Base-by-base conservation (phyloP, 345 rosid species). In the Sisymbrium irio region DNA sequence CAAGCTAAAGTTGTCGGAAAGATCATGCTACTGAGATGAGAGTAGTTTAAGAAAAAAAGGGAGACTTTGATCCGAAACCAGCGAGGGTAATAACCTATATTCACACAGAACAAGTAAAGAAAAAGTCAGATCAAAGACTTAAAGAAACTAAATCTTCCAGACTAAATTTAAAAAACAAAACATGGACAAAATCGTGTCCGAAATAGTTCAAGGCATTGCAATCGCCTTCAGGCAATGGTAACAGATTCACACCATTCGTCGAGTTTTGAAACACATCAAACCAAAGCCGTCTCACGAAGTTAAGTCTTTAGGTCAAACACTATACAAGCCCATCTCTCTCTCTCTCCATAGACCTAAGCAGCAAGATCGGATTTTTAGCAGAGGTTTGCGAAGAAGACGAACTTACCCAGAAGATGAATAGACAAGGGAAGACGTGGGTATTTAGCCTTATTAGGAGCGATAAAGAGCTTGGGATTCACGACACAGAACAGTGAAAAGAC, bases 381-480 rank as follows among this genome's bases (percentile, higher is more conserved):
- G 74, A 53, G 30, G 60, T 68, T 68, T 32, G 69, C 7, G 55
- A 64, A 71, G 76, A 71, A 56, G 66, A 67, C 67, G 75, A 49
- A 65, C 80, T 77, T 64, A 71, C 80, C 71, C 41, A 70, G 76
- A 47, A 76, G 60, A 63, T 35, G 5, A 54, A 60, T 42, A 56
- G 59, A 64, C 65, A n/a, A 65, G 66, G 39, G 37, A 67, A 51
- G 74, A 75, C 40, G 63, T 50, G 78, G 74, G 69, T 22, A 25
- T 36, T n/a, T 20, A 42, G 63, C 55, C 40, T 51, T 50, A 33
- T 75, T 62, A 4, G 4, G 39, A 72, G 33, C 20, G 54, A 54
- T 13, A 22, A 18, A 33, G 64, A 61, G 74, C 69, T 76, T 69
- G 69, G 42, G 75, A 76, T 69, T 76, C 75, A 76, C 75, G 79